Base-by-base conservation (phyloP, 345 rosid species). In the Adansonia digitata region DNA sequence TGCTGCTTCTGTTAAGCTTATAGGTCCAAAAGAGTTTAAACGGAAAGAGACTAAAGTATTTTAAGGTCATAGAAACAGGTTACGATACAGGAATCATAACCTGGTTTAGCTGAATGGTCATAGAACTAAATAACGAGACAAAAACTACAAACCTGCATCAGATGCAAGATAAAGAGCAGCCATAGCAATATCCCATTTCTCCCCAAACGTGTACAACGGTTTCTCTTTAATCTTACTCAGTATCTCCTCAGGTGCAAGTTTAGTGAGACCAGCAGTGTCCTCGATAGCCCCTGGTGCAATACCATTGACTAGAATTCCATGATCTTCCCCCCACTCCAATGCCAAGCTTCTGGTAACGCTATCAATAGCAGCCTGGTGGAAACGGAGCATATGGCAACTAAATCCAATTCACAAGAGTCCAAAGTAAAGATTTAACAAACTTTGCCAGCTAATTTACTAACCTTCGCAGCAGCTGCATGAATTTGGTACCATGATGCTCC, bases 141-240 rank as follows among this genome's bases (percentile, higher is more conserved):
- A 69, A n/a, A 11, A 42, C 29, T 26, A 72, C 86, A 48, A 74
- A 91, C 94, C 97, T 37, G 93, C 86, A 80, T 83, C 88, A 37
- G 88, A 90, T 74, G 84, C 75, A 29, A 92, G 89, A 84, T 90
- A 92, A 42, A 92, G 74, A 51, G 94, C 93, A 66, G 97, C 92
- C 94, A 92, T 92, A 12, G 93, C 92, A 74, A 92, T 84, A 83
- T 90, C 97, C 97, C 94, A 90, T 84, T 86, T 92, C 82, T 92
- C 90, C 24, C 97, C 97, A 1, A 87, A 77, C 78, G 82, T 85
- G 69, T 59, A 87, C 63, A 90, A 80, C 35, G 92, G 92, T 80
- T 72, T 83, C 2, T 88, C 85, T 74, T 64, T 56, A 26, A 83
- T 72, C 70, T 74, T 78, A 82, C 53, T 85, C 61, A 76, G 72